phyloP scores from a whole-genome alignment of 2,329 filamentous ascomycete species.

The Alternaria solani region DNA sequence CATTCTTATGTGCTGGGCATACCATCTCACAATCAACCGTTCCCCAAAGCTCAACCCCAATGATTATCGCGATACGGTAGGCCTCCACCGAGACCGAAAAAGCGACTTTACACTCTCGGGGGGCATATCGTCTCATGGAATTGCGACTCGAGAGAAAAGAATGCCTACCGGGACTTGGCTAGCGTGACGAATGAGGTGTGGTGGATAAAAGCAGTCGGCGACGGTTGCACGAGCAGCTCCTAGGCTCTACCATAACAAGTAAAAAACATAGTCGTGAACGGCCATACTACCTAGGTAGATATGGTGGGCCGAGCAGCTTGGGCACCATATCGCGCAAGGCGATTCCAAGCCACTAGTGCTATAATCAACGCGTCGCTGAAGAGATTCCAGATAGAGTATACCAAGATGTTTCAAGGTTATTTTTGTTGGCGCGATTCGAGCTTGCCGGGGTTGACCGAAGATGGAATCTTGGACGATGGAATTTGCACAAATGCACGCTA shows the following conservation, averaged over 20 bases:
- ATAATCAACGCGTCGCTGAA: constrained; percentile 20
- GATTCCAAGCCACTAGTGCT: constrained; percentile 35
- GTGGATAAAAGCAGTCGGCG: background rate
- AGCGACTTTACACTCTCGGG: no score
- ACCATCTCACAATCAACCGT: no score
- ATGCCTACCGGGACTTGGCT: background rate
- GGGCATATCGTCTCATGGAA: background rate
- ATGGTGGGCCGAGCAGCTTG: background rate
- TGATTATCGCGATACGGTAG: no score
- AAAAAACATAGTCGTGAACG: background rate
- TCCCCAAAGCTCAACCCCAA: no score
- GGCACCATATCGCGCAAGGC: background rate
- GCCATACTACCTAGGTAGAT: no score
- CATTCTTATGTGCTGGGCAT: background rate
- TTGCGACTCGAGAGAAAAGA: background rate
- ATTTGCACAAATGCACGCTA: background rate
- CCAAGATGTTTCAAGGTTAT: constrained; percentile 19
- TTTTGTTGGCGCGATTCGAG: constrained; percentile 1
- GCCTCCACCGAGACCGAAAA: no score
- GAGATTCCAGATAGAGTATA: constrained; percentile 26
- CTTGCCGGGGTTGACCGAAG: constrained; percentile 11
- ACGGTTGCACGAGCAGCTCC: background rate
- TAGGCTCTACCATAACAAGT: background rate
- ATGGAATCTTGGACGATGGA: constrained; percentile 1
- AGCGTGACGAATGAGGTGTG: background rate